A percentile compares a stretch with the other conserved stretches of the same genome.
phyloP scores from a whole-genome alignment of 306 rosid genomes.

The Trifolium pratense region DNA sequence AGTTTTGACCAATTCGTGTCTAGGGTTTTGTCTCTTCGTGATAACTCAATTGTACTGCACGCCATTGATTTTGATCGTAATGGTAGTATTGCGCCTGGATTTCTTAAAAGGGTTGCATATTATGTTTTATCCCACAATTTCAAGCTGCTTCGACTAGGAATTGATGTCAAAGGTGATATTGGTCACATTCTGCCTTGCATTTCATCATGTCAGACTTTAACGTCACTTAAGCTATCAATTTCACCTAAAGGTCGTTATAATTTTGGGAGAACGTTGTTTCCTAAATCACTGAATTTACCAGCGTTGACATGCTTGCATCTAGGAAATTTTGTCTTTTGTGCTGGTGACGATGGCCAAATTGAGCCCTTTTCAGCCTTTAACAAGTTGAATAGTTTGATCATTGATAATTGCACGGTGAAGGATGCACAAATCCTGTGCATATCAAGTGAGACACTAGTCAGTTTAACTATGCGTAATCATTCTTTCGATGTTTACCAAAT shows the following conservation, averaged over 20 bases:
- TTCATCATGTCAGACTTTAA: slow-evolving; percentile 6
- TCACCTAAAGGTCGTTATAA: neutral
- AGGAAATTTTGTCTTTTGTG: neutral
- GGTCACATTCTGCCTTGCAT: neutral
- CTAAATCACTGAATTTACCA: slow-evolving; percentile 3
- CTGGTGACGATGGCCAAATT: neutral
- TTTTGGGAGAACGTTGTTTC: neutral
- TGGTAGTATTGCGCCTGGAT: neutral
- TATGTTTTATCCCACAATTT: slow-evolving; percentile 26
- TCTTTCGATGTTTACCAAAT: neutral
- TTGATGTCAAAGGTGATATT: slow-evolving; percentile 4
- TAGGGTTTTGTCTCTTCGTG: neutral
- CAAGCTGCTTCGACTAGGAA: neutral
- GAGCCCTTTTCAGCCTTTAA: neutral
- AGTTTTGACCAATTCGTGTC: slow-evolving; percentile 29
- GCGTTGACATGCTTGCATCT: neutral
- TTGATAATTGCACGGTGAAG: neutral
- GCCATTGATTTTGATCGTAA: slow-evolving; percentile 15
- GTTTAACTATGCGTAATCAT: neutral
- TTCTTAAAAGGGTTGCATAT: neutral
- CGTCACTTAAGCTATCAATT: slow-evolving; percentile 33
- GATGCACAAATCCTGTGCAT: neutral
- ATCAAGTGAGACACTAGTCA: slow-evolving; percentile 14
- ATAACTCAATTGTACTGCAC: neutral
- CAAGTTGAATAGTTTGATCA: neutral